Evolutionary conservation across 2,329 filamentous ascomycete species (phyloP).

Genomic region (Diaporthe caulivora): DNA sequence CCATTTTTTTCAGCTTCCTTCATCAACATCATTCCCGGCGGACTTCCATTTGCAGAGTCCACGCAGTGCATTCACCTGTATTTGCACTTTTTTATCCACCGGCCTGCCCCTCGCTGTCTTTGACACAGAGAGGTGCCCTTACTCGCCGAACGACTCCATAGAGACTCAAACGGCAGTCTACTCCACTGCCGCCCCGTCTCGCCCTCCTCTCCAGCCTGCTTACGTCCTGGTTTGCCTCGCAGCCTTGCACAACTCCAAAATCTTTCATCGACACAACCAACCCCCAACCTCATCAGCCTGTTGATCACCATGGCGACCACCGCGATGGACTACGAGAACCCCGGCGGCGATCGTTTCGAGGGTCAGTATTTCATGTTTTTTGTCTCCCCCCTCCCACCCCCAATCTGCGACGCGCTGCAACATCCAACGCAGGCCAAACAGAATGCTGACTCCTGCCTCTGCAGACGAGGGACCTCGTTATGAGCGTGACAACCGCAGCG

Average conservation of each 20-base stretch:
- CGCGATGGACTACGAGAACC: slow-evolving; percentile 78
- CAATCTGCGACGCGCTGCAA: slow-evolving; percentile 20
- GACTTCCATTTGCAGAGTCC: slow-evolving; percentile 20
- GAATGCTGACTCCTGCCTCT: slow-evolving; percentile 19
- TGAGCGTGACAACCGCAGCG: slow-evolving; percentile 75
- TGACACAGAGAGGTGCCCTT: neutral
- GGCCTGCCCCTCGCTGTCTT: neutral
- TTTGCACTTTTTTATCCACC: slow-evolving; percentile 15
- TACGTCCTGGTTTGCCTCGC: slow-evolving; percentile 13
- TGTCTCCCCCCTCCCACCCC: neutral
- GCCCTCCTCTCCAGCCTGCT: slow-evolving; percentile 2
- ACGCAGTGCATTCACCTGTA: slow-evolving; percentile 17
- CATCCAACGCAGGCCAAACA: slow-evolving; percentile 1
- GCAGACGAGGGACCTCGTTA: slow-evolving; percentile 75
- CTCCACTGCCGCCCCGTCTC: neutral
- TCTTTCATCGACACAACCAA: slow-evolving; percentile 31
- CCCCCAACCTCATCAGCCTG: slow-evolving; percentile 24
- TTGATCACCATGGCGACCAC: slow-evolving; percentile 68
- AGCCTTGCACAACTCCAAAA: slow-evolving; percentile 30
- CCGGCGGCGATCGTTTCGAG: slow-evolving; percentile 75
- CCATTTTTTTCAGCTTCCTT: slow-evolving; percentile 39
- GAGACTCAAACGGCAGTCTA: slow-evolving; percentile 5
- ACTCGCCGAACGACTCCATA: neutral
- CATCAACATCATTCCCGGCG: slow-evolving; percentile 32
- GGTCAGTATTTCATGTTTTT: slow-evolving; percentile 57